Evolutionary conservation across 345 rosid species (phyloP).

Genomic region (Noccaea bulbosa): DNA sequence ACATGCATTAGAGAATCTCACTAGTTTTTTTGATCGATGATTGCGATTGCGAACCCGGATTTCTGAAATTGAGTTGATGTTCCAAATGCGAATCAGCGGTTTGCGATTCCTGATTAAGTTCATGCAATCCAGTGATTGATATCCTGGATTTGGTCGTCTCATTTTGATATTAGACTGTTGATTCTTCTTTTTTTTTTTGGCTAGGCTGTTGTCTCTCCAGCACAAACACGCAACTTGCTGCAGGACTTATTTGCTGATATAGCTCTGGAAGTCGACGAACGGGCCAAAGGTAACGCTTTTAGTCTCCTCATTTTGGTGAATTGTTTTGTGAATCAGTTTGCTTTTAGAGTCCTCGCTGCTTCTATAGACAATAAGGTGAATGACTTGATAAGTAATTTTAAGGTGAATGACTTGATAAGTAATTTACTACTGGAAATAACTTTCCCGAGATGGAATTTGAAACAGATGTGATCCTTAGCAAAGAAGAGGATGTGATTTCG

Average conservation of each 20-base stretch:
- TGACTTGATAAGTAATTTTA: background rate
- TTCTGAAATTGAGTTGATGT: background rate
- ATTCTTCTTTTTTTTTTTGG: conserved; percentile 16
- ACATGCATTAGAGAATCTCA: conserved; percentile 26
- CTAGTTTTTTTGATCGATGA: background rate
- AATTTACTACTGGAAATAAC: background rate
- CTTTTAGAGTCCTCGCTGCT: background rate
- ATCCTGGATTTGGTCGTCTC: background rate
- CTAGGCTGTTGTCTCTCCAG: conserved; percentile 83
- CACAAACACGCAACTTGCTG: conserved; percentile 84
- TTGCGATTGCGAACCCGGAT: background rate
- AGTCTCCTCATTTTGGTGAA: background rate
- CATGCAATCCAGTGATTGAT: conserved; percentile 11
- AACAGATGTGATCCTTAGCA: conserved; percentile 76
- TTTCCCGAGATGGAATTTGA: conserved; percentile 38
- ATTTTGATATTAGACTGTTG: background rate
- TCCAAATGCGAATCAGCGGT: conserved; percentile 7
- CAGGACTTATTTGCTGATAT: conserved; percentile 89
- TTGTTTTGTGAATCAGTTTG: background rate
- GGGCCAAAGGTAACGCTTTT: conserved; percentile 69
- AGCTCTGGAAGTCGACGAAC: conserved; percentile 91
- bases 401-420: no score
- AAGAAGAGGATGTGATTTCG: conserved; percentile 64
- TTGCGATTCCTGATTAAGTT: conserved; percentile 2
- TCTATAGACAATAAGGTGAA: conserved; percentile 1